Evolutionary conservation across 2,329 filamentous ascomycete species (phyloP).

Genomic region (Monilinia fructicola): DNA sequence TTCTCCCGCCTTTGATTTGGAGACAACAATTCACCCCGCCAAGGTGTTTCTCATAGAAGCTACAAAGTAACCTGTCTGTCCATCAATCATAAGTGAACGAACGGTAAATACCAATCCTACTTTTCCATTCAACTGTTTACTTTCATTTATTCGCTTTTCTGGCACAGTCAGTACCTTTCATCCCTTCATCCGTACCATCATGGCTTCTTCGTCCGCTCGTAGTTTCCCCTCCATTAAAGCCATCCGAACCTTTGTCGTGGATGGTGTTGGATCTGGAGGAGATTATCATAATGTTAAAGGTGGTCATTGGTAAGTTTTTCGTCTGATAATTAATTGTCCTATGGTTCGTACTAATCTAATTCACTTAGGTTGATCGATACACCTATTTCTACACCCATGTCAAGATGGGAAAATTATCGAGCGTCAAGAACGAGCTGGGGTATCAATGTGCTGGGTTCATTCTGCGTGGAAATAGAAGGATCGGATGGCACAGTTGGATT

Average conservation of each 20-base stretch:
- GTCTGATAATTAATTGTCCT: not conserved
- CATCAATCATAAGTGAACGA: constrained; percentile 3
- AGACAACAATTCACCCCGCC: constrained; percentile 16
- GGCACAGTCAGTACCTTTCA: constrained; percentile 2
- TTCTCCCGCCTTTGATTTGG: constrained; percentile 18
- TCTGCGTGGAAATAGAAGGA: constrained; percentile 86
- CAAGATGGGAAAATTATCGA: constrained; percentile 83
- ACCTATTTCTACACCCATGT: constrained; percentile 90
- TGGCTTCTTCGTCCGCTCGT: constrained; percentile 36
- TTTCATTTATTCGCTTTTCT: constrained; percentile 2
- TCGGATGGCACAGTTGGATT: constrained; percentile 91
- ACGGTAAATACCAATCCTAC: not conserved
- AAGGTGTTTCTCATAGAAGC: not conserved
- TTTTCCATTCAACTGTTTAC: constrained; percentile 2
- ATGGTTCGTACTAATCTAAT: not conserved
- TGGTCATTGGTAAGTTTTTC: constrained; percentile 58
- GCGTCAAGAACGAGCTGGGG: constrained; percentile 89
- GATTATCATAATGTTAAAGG: constrained; percentile 91
- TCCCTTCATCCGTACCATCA: constrained; percentile 23
- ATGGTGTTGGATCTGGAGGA: constrained; percentile 63
- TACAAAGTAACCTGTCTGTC: not conserved
- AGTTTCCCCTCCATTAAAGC: constrained; percentile 73
- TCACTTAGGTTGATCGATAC: constrained; percentile 80
- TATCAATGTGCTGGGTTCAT: constrained; percentile 91
- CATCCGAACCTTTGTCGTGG: constrained; percentile 70